phyloP scores from a whole-genome alignment of 2,329 filamentous ascomycete genomes.

The Clarireedia hainanense region DNA sequence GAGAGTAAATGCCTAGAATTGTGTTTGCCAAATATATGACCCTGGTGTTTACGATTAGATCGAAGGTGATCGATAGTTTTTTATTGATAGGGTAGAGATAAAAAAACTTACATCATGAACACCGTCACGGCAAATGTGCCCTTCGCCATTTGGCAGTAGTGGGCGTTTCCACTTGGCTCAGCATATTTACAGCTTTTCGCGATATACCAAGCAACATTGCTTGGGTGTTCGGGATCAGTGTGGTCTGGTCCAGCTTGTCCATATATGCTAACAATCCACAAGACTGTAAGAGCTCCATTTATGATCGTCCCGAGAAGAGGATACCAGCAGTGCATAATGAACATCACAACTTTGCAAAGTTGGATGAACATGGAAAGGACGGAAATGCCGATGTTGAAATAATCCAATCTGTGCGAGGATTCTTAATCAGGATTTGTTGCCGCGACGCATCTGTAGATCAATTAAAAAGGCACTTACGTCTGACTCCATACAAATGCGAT shows the following conservation, averaged over 20 bases:
- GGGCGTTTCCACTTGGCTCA: conserved; percentile 41
- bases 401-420: conserved; percentile 52
- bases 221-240: conserved; percentile 54
- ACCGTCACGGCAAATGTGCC: conserved; percentile 55
- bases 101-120: conserved; percentile 56
- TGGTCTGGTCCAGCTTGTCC: conserved; percentile 69
- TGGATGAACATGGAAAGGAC: conserved; percentile 70
- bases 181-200: conserved; percentile 60
- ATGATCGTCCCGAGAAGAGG: conserved; percentile 55
- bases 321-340: conserved; percentile 63
- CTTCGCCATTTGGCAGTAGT: conserved; percentile 62
- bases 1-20: conserved; percentile 47
- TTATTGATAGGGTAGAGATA: neutral
- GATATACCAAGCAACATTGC: conserved; percentile 66
- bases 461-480: conserved; percentile 45
- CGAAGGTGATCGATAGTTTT: neutral
- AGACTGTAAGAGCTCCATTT: conserved; percentile 47
- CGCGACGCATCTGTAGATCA: neutral
- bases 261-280: conserved; percentile 60
- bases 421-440: neutral
- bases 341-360: conserved; percentile 60
- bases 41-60: conserved; percentile 32
- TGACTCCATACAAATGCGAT: conserved; percentile 66
- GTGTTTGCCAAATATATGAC: conserved; percentile 53
- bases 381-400: conserved; percentile 70